Evolutionary conservation across 495 filamentous ascomycete genomes (phyloP), one percentile per base, ranked within the genome.

Genomic region (Aspergillus sparsus): DNA sequence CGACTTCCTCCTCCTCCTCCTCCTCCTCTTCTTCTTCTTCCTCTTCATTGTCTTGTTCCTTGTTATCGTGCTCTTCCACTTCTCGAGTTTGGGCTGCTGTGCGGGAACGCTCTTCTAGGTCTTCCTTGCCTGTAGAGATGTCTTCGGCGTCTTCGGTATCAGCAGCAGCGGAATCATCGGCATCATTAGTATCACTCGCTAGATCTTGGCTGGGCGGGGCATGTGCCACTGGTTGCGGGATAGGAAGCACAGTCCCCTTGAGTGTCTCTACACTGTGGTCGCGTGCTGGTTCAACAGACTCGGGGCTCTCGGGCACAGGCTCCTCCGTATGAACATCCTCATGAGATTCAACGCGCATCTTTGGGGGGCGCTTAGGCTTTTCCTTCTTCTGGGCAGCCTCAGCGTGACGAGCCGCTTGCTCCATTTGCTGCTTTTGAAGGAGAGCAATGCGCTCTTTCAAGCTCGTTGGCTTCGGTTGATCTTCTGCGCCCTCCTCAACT

Each of bases 401-500:
- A 13, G 89, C 89, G 74, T 91, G 88, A 52, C 92, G 85, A 54
- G 85, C 79, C 36, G 91, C 88, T 62, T 92, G 89, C 67, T 97
- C 93, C 70, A 89, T 76, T 69, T 98, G 94, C 68, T 98, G 93
- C 69, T 91, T 93, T 71, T 98, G 94, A 10, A 98, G 78, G 47
- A 96, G 76, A 13, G 94, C 94, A 73, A 98, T 96, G 21, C 94
- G 79, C 60, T 98, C 94, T 72, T 98, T 98, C 61, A 98, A 74
- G 62, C 88, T 97, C 57, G 89, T 89, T 13, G 92, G 91, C 73
- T 96, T 94, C 2, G 92, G 92, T 67, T 89, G 85, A 49, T 91
- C 89, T 58, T 91, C 89, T 15, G 70, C 74, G 8, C 69, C 77
- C 45, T 78, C 77, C 32, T 82, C 88, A n/a, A 83, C 80, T 7